A percentile compares a stretch with the other conserved stretches of the same genome.
Evolutionary conservation across 2,329 filamentous ascomycete species (phyloP).

Genomic region (Colletotrichum spaethianum): DNA sequence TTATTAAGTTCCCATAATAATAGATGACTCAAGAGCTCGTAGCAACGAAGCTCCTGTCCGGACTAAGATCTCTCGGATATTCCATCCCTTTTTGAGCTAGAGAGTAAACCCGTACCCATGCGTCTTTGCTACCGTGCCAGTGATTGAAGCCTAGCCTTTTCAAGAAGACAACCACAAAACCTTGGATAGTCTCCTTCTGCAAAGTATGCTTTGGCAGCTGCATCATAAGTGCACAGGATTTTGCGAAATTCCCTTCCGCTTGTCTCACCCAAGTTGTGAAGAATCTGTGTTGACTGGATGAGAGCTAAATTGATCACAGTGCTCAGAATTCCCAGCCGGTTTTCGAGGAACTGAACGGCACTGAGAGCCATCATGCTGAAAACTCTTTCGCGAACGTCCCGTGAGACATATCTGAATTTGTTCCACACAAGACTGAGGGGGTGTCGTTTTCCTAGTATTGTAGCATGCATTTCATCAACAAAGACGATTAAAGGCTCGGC

Average conservation of each 20-base stretch:
- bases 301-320: background rate
- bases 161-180: background rate
- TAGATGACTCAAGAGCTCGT: background rate
- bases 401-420: background rate
- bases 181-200: background rate
- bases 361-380: background rate
- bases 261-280: background rate
- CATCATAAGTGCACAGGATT: background rate
- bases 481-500: background rate
- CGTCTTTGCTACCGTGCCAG: background rate
- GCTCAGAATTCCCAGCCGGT: background rate
- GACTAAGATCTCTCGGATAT: background rate
- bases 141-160: background rate
- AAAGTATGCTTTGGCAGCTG: background rate
- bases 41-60: background rate
- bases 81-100: background rate
- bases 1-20: too few species aligned
- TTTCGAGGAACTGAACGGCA: background rate
- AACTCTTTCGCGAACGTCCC: background rate
- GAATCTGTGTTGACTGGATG: background rate
- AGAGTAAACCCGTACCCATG: background rate
- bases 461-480: background rate
- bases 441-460: background rate
- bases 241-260: background rate
- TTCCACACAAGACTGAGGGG: conserved; percentile 1